Evolutionary conservation across 257 asterid genomes (phyloP).

Genomic region (Verbascum thapsus): DNA sequence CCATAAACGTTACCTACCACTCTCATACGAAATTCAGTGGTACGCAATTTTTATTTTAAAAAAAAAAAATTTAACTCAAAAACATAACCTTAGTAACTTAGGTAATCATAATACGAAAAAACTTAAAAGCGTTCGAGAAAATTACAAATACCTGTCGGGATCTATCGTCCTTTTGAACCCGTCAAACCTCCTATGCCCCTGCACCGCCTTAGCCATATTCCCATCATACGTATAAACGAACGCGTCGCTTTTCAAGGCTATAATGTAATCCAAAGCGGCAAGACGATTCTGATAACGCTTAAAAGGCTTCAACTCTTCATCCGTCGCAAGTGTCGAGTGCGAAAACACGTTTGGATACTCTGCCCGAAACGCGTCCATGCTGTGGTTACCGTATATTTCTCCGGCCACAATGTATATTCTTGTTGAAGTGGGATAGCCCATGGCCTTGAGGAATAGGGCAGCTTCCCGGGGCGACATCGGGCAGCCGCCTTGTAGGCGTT

Average conservation of each 20-base stretch:
- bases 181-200: slow-evolving; percentile 85
- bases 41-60: too few species aligned
- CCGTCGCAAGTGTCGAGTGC: slow-evolving; percentile 79
- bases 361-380: slow-evolving; percentile 70
- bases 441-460: slow-evolving; percentile 80
- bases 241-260: slow-evolving; percentile 86
- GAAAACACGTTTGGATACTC: slow-evolving; percentile 84
- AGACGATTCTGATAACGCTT: slow-evolving; percentile 80
- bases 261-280: slow-evolving; percentile 84
- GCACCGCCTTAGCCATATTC: slow-evolving; percentile 98
- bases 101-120: too few species aligned
- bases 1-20: too few species aligned
- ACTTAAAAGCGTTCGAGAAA: background rate
- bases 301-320: slow-evolving; percentile 64
- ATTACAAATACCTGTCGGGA: slow-evolving; percentile 78
- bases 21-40: too few species aligned
- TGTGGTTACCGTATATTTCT: slow-evolving; percentile 72
- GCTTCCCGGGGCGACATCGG: slow-evolving; percentile 97
- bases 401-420: slow-evolving; percentile 91
- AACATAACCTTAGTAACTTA: too few species aligned
- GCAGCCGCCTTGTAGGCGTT: slow-evolving; percentile 78
- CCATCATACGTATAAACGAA: slow-evolving; percentile 93
- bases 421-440: slow-evolving; percentile 85
- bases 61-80: too few species aligned
- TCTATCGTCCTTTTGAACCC: slow-evolving; percentile 84